Conservation (phyloP, 495 filamentous ascomycete genomes). For the Staphylotrichum longicolle region DNA sequence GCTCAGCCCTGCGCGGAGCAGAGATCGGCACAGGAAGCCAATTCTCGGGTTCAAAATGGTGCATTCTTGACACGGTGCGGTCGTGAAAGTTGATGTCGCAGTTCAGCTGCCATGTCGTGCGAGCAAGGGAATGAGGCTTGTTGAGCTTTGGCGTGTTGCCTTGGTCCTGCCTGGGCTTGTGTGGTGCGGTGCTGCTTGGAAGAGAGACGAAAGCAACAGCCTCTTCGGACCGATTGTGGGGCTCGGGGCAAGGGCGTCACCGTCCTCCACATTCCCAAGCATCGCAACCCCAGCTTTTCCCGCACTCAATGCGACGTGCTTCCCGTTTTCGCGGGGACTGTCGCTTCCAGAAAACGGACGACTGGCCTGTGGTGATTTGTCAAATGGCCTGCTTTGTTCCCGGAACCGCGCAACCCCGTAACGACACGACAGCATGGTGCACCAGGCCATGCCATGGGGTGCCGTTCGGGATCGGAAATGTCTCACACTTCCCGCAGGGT, state of each 20-base stretch:
- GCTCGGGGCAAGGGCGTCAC: neutral
- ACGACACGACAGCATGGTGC: neutral
- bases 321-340: slow-evolving; percentile 10
- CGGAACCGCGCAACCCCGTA: neutral
- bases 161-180: too few relatives aligned
- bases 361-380: neutral
- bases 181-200: neutral
- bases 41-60: neutral
- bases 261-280: slow-evolving; percentile 32
- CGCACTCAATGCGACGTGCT: slow-evolving; percentile 20
- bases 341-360: slow-evolving; percentile 5
- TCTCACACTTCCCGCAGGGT: slow-evolving; percentile 4
- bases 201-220: slow-evolving; percentile 20
- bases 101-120: slow-evolving; percentile 11
- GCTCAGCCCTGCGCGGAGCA: neutral
- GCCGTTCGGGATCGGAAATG: neutral
- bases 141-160: neutral
- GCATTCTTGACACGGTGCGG: slow-evolving; percentile 5
- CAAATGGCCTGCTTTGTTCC: neutral
- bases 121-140: slow-evolving; percentile 20
- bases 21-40: neutral
- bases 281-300: slow-evolving; percentile 24
- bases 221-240: slow-evolving; percentile 37
- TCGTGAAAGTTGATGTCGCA: slow-evolving; percentile 7
- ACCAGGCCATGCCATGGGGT: neutral